These are phyloP conservation scores for Porphyrellus cyaneotinctus DNA, from an alignment of 768 basidiomycete species.

Conservation along the genomic window DNA sequence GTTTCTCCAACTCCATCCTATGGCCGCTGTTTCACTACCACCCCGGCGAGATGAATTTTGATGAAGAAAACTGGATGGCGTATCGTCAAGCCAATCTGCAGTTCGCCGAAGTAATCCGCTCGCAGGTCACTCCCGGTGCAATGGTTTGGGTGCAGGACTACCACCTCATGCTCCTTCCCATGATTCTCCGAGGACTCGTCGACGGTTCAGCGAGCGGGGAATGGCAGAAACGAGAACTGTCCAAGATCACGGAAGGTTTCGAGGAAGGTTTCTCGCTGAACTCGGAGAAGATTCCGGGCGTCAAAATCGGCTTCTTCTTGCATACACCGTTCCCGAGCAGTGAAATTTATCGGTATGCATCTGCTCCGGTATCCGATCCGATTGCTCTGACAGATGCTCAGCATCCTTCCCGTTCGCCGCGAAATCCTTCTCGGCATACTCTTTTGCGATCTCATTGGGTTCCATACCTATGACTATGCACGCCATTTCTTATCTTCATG, in stretches of 20 bases:
- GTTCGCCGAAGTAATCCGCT: slow-evolving; percentile 86
- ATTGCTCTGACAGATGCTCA: slow-evolving; percentile 28
- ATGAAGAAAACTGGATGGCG: slow-evolving; percentile 96
- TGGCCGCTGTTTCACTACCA: slow-evolving; percentile 99
- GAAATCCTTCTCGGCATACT: slow-evolving; percentile 96
- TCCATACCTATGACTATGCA: slow-evolving; percentile 99
- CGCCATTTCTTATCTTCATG: slow-evolving; percentile 99
- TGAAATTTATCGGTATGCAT: slow-evolving; percentile 89
- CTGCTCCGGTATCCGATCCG: slow-evolving; percentile 14
- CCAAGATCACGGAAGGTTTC: slow-evolving; percentile 69
- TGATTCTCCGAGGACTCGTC: slow-evolving; percentile 87
- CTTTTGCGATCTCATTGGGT: slow-evolving; percentile 96
- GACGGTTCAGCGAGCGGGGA: slow-evolving; percentile 63
- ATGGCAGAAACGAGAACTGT: slow-evolving; percentile 56
- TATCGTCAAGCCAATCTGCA: slow-evolving; percentile 95
- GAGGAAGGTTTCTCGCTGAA: slow-evolving; percentile 41
- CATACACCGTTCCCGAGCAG: slow-evolving; percentile 98
- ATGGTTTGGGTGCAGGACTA: slow-evolving; percentile 99
- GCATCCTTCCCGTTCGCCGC: slow-evolving; percentile 93
- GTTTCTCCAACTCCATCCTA: slow-evolving; percentile 98
- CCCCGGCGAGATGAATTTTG: slow-evolving; percentile 99
- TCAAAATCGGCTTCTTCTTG: slow-evolving; percentile 98
- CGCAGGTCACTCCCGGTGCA: slow-evolving; percentile 75
- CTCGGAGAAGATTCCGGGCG: slow-evolving; percentile 47
- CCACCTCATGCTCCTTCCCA: slow-evolving; percentile 95